phyloP scores from a whole-genome alignment of 108 stramenopile genomes.

The Pelagomonas calceolata region DNA sequence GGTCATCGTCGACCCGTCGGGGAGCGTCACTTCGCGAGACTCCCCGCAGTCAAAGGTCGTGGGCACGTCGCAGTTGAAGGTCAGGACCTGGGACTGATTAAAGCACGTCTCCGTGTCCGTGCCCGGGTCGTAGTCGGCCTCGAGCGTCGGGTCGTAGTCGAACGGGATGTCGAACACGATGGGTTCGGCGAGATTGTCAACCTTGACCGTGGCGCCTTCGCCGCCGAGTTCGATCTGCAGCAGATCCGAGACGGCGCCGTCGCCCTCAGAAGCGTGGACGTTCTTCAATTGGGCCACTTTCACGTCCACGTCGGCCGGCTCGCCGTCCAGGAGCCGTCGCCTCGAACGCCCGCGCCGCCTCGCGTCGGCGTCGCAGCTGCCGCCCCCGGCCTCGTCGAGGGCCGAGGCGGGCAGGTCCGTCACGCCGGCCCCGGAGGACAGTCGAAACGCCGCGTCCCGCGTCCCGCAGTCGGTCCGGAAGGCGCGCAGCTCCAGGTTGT shows the following conservation, averaged over 20 bases:
- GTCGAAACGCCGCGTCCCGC: background rate
- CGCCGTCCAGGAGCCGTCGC: too few relatives aligned
- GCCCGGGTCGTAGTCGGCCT: too few relatives aligned
- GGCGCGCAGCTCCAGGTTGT: background rate
- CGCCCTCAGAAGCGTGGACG: too few relatives aligned
- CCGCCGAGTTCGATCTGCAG: too few relatives aligned
- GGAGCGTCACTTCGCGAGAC: background rate
- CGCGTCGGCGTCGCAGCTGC: background rate
- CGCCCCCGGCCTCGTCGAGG: background rate
- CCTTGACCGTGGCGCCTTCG: too few relatives aligned
- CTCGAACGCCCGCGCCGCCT: too few relatives aligned
- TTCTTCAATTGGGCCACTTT: too few relatives aligned
- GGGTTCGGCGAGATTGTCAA: too few relatives aligned
- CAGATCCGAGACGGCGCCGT: too few relatives aligned
- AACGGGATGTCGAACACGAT: too few relatives aligned
- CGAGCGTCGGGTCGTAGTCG: too few relatives aligned
- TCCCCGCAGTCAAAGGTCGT: background rate
- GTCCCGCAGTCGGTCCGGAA: background rate
- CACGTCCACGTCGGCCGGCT: too few relatives aligned
- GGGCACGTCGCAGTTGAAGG: background rate
- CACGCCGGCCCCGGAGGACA: background rate
- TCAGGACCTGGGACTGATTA: background rate
- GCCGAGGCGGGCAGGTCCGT: background rate
- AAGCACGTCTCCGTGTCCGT: background rate
- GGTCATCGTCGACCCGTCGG: background rate